phyloP scores from a whole-genome alignment of 371 early-diverging fungal species.

The Mucor racemosus region DNA sequence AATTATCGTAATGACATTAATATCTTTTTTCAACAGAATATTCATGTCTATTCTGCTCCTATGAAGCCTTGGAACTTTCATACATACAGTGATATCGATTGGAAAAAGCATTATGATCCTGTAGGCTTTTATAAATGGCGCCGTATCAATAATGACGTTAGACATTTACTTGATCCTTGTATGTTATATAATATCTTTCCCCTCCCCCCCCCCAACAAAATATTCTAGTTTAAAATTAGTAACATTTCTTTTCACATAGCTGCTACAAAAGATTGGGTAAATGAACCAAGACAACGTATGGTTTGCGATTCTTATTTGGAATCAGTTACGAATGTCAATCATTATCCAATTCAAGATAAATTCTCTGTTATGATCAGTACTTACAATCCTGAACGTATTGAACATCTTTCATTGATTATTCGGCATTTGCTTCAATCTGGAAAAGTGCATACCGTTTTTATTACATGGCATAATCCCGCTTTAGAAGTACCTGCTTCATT shows the following conservation, averaged over 20 bases:
- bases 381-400: slow-evolving; percentile 53
- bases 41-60: slow-evolving; percentile 24
- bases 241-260: not conserved
- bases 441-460: slow-evolving; percentile 40
- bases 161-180: slow-evolving; percentile 12
- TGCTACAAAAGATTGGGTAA: slow-evolving; percentile 18
- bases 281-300: slow-evolving; percentile 18
- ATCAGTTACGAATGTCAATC: not conserved
- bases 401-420: slow-evolving; percentile 40
- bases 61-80: slow-evolving; percentile 48
- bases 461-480: slow-evolving; percentile 58
- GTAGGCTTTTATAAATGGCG: slow-evolving; percentile 42
- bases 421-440: slow-evolving; percentile 36
- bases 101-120: slow-evolving; percentile 35
- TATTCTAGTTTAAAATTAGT: not conserved
- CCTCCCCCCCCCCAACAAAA: not conserved
- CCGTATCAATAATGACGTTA: slow-evolving; percentile 19
- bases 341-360: slow-evolving; percentile 31
- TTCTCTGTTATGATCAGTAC: slow-evolving; percentile 56
- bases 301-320: slow-evolving; percentile 22
- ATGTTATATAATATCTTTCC: not conserved
- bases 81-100: slow-evolving; percentile 30
- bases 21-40: slow-evolving; percentile 9
- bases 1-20: not conserved
- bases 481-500: slow-evolving; percentile 32